Evolutionary conservation across 192 early-diverging fungal genomes (phyloP), one percentile per base, ranked within the genome.

Genomic region (Mortierella hygrophila): DNA sequence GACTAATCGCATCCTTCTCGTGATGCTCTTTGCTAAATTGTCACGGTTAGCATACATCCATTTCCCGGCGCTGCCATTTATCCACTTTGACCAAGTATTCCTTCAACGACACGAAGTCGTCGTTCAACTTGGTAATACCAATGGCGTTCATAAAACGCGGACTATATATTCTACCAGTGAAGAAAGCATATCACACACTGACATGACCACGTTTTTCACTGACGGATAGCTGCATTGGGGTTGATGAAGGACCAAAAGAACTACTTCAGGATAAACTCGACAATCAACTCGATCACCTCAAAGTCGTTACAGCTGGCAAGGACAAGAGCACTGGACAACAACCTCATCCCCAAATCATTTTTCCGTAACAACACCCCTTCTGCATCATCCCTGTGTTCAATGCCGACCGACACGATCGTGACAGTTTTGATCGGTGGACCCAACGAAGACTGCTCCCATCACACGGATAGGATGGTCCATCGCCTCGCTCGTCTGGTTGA

Each of bases 211-310:
- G 11, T 32, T 52, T 20, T 54, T 70, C 18, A 37, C 29, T 78
- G 29, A 55, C 4, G 20, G 15, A 74, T 44, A 85, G 83, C 79
- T 60, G 84, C 49, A 23, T n/a, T 86, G n/a, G 84, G 84, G n/a
- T 46, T 78, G 41, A 86, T 86, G 84, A 86, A 86, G 35, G 84
- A 86, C 49, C 84, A 86, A 47, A 86, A 81, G 26, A 86, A 86
- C n/a, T 86, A 86, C 75, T 86, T 81, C 52, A 42, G 79, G 13
- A 63, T 81, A 29, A 73, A 75, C n/a, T 86, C 84, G 6, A 80
- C 84, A 1, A 79, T 86, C 49, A 86, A 86, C 46, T 70, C 79
- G 5, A 86, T 86, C 41, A 75, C 75, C 8, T 29, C 78, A 0
- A 77, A 78, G 65, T 81, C 79, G 6, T 65, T 86, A 3, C 70